These are phyloP conservation scores for Omphalotus olearius DNA, from an alignment of 1,284 basidiomycete species.

Conservation along the genomic window DNA sequence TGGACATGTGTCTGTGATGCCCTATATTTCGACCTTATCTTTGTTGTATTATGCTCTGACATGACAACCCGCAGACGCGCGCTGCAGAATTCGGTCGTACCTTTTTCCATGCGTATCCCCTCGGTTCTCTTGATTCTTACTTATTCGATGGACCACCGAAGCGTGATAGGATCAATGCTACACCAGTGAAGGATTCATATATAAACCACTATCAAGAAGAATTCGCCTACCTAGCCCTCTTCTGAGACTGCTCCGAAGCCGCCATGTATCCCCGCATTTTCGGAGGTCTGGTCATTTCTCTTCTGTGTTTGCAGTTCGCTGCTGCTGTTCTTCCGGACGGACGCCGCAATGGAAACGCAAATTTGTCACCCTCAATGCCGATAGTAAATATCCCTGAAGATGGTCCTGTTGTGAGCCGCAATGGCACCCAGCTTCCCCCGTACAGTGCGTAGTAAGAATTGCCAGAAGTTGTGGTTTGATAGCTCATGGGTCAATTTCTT, in stretches of 20 bases:
- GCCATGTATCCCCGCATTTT: slow-evolving; percentile 15
- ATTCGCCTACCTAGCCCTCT: background rate
- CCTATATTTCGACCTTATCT: too few relatives aligned
- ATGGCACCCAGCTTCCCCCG: slow-evolving; percentile 39
- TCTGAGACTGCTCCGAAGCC: background rate
- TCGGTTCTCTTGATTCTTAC: too few relatives aligned
- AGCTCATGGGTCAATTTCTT: background rate
- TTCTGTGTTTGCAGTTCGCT: slow-evolving; percentile 17
- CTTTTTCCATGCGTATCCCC: background rate
- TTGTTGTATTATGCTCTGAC: too few relatives aligned
- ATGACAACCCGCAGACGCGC: too few relatives aligned
- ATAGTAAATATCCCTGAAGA: slow-evolving; percentile 22
- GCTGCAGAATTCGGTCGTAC: background rate
- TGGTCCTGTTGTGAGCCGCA: slow-evolving; percentile 36
- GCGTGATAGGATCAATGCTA: background rate
- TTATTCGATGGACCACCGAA: too few relatives aligned
- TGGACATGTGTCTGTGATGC: too few relatives aligned
- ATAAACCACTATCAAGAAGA: too few relatives aligned
- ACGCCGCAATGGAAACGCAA: slow-evolving; percentile 34
- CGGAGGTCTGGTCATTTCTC: slow-evolving; percentile 14
- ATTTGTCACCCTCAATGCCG: slow-evolving; percentile 33
- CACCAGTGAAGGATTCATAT: too few relatives aligned
- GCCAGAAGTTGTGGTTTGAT: background rate
- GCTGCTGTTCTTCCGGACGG: slow-evolving; percentile 31
- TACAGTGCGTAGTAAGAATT: slow-evolving; percentile 22